Percentiles rank a stretch among this genome's conserved stretches.
Conservation (phyloP, 768 basidiomycete species). For the Collybiopsis luxurians region DNA sequence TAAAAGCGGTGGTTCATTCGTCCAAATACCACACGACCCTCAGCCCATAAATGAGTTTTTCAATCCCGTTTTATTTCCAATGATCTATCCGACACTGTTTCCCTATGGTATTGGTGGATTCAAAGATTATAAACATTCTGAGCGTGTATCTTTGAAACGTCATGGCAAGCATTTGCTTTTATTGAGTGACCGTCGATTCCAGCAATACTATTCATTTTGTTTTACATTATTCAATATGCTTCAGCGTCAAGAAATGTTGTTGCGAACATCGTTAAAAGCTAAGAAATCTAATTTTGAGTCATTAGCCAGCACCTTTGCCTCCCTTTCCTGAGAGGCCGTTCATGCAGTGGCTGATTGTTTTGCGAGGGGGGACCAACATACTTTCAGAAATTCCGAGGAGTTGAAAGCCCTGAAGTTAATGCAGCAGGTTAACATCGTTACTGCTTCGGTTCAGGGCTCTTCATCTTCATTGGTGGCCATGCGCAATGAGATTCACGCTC, state of each 20-base stretch:
- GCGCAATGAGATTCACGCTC: slow-evolving; percentile 34
- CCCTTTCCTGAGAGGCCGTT: slow-evolving; percentile 21
- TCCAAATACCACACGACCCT: slow-evolving; percentile 30
- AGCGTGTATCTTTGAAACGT: slow-evolving; percentile 22
- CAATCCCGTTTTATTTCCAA: slow-evolving; percentile 35
- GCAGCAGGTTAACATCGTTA: slow-evolving; percentile 18
- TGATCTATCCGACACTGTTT: slow-evolving; percentile 40
- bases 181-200: slow-evolving; percentile 35
- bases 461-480: slow-evolving; percentile 21
- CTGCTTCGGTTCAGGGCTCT: slow-evolving; percentile 26
- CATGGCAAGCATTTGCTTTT: slow-evolving; percentile 37
- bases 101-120: slow-evolving; percentile 43
- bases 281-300: slow-evolving; percentile 17
- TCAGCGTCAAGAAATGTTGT: slow-evolving; percentile 26
- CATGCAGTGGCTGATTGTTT: slow-evolving; percentile 20
- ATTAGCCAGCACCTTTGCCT: slow-evolving; percentile 22
- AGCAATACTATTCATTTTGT: slow-evolving; percentile 37
- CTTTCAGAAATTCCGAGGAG: slow-evolving; percentile 24
- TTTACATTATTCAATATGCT: slow-evolving; percentile 41
- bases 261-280: too few species aligned
- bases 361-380: slow-evolving; percentile 14
- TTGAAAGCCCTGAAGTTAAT: slow-evolving; percentile 20
- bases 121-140: slow-evolving; percentile 23
- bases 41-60: slow-evolving; percentile 31
- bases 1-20: slow-evolving; percentile 21